Evolutionary conservation across 2,329 filamentous ascomycete species (phyloP).

Genomic region (Thermochaetoides dissita): DNA sequence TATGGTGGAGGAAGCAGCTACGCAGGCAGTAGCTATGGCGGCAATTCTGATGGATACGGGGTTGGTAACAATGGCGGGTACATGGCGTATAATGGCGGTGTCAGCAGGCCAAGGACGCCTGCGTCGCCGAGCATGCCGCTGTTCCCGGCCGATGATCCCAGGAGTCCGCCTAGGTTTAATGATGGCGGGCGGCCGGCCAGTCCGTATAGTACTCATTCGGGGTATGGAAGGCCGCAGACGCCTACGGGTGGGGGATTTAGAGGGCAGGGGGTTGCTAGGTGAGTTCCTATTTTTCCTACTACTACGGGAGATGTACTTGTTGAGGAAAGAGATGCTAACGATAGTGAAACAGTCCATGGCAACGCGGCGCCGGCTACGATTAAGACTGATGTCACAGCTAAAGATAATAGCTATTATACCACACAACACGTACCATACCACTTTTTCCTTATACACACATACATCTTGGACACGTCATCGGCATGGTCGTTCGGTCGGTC

Average conservation of each 20-base stretch:
- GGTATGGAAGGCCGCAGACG: conserved; percentile 1
- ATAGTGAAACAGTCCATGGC: conserved; percentile 35
- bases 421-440: no score
- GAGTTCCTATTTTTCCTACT: conserved; percentile 1
- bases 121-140: conserved; percentile 36
- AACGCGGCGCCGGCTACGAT: conserved; percentile 43
- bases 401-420: no score
- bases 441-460: no score
- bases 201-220: conserved; percentile 19
- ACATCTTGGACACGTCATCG: no score
- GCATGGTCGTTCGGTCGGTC: no score
- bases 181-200: conserved; percentile 16
- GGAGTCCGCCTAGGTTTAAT: conserved; percentile 18
- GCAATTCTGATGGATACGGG: no score
- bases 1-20: no score
- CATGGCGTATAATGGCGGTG: no score
- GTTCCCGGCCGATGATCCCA: conserved; percentile 28
- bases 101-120: conserved; percentile 28
- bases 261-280: conserved; percentile 15
- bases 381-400: no score
- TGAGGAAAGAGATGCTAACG: conserved; percentile 27
- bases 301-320: conserved; percentile 1
- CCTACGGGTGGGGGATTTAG: conserved; percentile 5
- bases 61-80: no score
- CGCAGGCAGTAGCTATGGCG: no score